Evolutionary conservation across 1,284 basidiomycete genomes (phyloP), one percentile per base, ranked within the genome.

Genomic region (Cystobasidiaceae sp.): DNA sequence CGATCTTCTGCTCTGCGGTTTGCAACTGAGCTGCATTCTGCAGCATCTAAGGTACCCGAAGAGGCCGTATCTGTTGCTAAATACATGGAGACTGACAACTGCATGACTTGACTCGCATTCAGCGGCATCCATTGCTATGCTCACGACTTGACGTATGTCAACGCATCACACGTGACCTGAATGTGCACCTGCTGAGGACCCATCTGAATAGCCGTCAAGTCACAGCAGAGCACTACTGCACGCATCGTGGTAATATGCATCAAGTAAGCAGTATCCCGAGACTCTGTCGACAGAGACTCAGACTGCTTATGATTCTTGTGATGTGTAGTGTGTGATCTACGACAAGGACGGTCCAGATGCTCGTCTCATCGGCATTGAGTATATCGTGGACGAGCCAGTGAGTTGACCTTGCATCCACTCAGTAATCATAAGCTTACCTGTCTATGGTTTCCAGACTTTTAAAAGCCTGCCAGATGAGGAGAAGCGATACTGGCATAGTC

Each of bases 401-500:
- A 50, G 50, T 41, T 51, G 21, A 28, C 32, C 44, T 32, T n/a
- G n/a, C n/a, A n/a, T 25, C 48, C 50, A 43, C 8, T 6, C 19
- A n/a, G 33, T 49, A n/a, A 34, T 39, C n/a, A n/a, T n/a, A 43
- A 48, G 2, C 64, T 55, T n/a, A n/a, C n/a, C n/a, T n/a, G 39
- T 17, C 34, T 32, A 19, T 11, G 7, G 8, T 15, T 6, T 1
- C 4, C 37, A 62, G 60, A 64, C 61, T 21, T 75, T 75, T 39
- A 25, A 56, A 5, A 9, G 25, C 4, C 55, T 74, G 17, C 68
- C 68, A 0, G 65, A 46, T 1, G 67, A 70, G 1, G 74, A 75
- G 68, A 72, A 73, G 52, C 46, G 50, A 21, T 74, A 69, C 67
- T 75, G 74, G 74, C 74, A 75, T 45, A 73, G 72, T 11, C 74